phyloP scores from a whole-genome alignment of 2,329 filamentous ascomycete species.

The Ceratocystis diversiconidia region DNA sequence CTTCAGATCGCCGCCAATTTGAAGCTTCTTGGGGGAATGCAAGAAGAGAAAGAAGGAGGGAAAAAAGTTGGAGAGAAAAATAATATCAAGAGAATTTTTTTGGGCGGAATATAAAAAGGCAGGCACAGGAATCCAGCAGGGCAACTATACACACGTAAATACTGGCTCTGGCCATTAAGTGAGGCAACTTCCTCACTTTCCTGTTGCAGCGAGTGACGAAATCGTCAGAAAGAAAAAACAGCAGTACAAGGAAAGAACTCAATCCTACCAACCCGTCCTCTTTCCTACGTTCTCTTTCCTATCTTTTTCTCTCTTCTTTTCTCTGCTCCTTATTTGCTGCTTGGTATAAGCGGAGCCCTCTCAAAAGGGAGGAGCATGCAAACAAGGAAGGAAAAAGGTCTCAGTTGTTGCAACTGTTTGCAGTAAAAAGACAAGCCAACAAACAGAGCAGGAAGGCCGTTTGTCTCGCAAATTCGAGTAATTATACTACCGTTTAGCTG shows the following conservation, averaged over 20 bases:
- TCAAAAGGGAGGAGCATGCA: background rate
- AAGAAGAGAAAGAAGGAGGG: background rate
- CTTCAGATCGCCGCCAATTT: background rate
- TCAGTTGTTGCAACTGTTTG: slow-evolving; percentile 1
- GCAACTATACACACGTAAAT: slow-evolving; percentile 1
- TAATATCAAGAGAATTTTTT: background rate
- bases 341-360: background rate
- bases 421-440: background rate
- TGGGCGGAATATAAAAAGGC: background rate
- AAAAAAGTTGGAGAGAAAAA: background rate
- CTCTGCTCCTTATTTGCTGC: background rate
- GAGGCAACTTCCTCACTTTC: background rate
- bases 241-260: background rate
- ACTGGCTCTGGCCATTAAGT: background rate
- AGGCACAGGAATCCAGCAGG: background rate
- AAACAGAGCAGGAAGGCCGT: background rate
- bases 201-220: slow-evolving; percentile 3
- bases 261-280: background rate
- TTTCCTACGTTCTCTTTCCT: background rate
- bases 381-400: background rate
- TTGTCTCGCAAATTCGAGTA: background rate
- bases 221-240: background rate
- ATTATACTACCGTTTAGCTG: background rate
- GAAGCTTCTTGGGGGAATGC: background rate
- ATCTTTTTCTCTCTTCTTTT: background rate